Conservation (phyloP, 176 grass and related monocot genomes). For the Ananas comosus region DNA sequence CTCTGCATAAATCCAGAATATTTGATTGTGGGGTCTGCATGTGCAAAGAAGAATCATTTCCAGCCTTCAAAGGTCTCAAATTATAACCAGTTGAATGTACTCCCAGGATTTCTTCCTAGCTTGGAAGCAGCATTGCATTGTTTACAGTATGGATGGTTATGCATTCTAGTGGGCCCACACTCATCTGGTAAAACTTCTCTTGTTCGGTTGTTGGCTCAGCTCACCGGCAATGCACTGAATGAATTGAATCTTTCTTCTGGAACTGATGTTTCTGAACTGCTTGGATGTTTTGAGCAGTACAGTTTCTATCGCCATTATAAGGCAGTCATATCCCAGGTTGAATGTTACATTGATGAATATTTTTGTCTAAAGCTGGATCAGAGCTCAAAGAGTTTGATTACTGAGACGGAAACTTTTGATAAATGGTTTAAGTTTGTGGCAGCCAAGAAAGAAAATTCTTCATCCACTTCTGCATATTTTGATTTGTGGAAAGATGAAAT, state of each 20-base stretch:
- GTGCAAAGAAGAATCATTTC: conserved; percentile 50
- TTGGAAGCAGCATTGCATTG: conserved; percentile 80
- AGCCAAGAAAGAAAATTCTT: conserved; percentile 35
- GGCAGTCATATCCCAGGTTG: conserved; percentile 48
- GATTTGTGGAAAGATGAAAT: conserved; percentile 33
- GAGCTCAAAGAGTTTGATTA: conserved; percentile 41
- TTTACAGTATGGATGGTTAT: conserved; percentile 70
- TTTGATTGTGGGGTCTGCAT: conserved; percentile 61
- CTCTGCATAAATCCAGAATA: conserved; percentile 54
- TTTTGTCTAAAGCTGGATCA: conserved; percentile 51
- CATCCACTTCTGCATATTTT: conserved; percentile 27
- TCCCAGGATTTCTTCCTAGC: conserved; percentile 55
- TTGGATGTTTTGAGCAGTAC: conserved; percentile 98
- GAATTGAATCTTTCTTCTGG: conserved; percentile 83
- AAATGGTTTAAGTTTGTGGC: conserved; percentile 87
- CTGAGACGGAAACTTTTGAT: conserved; percentile 41
- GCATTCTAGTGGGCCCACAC: conserved; percentile 76
- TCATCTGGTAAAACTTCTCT: conserved; percentile 95
- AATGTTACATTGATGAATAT: conserved; percentile 68
- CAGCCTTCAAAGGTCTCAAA: conserved; percentile 45
- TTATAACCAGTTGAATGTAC: conserved; percentile 48
- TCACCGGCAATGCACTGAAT: conserved; percentile 73
- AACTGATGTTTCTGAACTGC: conserved; percentile 89
- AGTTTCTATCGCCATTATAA: conserved; percentile 75
- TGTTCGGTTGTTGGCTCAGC: conserved; percentile 70